Base-by-base conservation (phyloP, 345 rosid genomes). In the Nasturtium officinale region DNA sequence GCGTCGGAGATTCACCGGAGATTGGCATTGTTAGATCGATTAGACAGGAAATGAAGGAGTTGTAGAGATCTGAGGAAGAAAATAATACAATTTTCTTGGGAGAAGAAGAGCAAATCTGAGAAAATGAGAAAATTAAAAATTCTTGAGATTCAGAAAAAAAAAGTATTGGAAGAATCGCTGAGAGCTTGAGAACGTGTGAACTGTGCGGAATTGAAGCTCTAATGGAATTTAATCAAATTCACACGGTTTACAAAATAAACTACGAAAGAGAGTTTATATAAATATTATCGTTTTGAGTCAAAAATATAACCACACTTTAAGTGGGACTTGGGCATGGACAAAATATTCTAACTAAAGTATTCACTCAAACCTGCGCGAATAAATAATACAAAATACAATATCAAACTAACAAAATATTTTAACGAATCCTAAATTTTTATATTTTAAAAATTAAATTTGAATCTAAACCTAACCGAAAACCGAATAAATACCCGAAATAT, bases 11-110 rank as follows among this genome's bases (percentile, higher is more conserved):
- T 56, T 65, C 25, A 12, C 52, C 52, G 65, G 77, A 73, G 72
- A 26, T 46, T 46, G 20, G 60, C 77, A 74, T 56, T 74, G 77
- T 57, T 4, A 17, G 57, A 32, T 63, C 26, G 37, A 4, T 51
- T 45, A 45, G 21, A 18, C 37, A 63, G 26, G 56, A 18, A 20
- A 61, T 13, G 56, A 61, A 1, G 43, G 43, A 38, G 43, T 38
- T 38, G 43, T 3, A 4, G 5, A 38, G 43, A 38, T 38, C 43
- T 38, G 43, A 40, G n/a, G 45, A 40, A 40, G 16, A 40, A 40
- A 13, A 12, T 13, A n/a, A 38, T 11, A 2, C 4, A 40, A 40
- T 40, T 40, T 40, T 42, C 17, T 42, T 42, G 17, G 16, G 3
- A 6, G 2, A 37, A 43, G 5, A 5, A 43, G 25, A 43, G 1